Conservation (phyloP, 1,284 basidiomycete species). For the Cryptococcus sp. region DNA sequence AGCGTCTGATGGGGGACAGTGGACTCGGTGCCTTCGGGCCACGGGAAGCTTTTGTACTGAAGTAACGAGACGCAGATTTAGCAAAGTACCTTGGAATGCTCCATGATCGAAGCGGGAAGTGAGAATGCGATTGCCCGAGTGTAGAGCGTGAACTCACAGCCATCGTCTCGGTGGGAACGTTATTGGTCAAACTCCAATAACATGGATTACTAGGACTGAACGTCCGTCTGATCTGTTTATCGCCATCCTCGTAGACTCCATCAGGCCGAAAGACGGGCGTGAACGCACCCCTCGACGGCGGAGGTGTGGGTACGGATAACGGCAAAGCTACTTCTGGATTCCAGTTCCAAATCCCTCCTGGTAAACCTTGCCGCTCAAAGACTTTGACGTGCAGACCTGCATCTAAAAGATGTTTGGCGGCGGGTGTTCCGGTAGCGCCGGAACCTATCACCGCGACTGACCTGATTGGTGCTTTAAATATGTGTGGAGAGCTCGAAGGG, state of each 20-base stretch:
- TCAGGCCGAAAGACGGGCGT: slow-evolving; percentile 40
- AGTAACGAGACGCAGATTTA: slow-evolving; percentile 20
- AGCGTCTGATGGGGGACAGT: slow-evolving; percentile 30
- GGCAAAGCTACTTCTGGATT: slow-evolving; percentile 52
- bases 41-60: slow-evolving; percentile 36
- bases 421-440: slow-evolving; percentile 30
- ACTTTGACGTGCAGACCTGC: slow-evolving; percentile 54
- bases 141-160: slow-evolving; percentile 18
- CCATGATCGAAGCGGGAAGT: not conserved
- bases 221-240: slow-evolving; percentile 37
- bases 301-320: slow-evolving; percentile 54
- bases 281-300: slow-evolving; percentile 54
- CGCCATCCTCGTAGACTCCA: slow-evolving; percentile 43
- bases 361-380: slow-evolving; percentile 56
- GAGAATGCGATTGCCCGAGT: too few species aligned
- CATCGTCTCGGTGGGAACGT: slow-evolving; percentile 54
- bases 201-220: slow-evolving; percentile 55
- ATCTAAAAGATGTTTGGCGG: slow-evolving; percentile 32
- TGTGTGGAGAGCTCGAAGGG: slow-evolving; percentile 1
- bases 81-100: not conserved
- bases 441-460: slow-evolving; percentile 38
- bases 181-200: slow-evolving; percentile 55
- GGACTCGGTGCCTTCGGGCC: slow-evolving; percentile 24
- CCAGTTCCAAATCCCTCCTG: slow-evolving; percentile 59
- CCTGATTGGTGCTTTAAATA: slow-evolving; percentile 20